Evolutionary conservation across 495 filamentous ascomycete species (phyloP), one percentile per base, ranked within the genome.

Genomic region (Daldinia loculata): DNA sequence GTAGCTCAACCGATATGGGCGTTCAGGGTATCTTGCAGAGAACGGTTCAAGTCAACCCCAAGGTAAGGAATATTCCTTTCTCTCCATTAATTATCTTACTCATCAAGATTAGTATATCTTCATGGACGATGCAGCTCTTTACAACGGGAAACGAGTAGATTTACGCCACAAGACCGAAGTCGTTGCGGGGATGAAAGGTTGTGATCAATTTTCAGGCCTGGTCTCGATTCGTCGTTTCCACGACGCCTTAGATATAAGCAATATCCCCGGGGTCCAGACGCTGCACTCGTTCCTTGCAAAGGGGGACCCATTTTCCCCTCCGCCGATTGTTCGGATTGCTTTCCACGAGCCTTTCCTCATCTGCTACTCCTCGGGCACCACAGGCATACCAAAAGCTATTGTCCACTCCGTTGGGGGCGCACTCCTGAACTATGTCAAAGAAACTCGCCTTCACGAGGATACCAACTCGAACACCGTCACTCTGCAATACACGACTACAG

Each of bases 1-100:
- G 86, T 52, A 88, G 85, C 51, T 91, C 89, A 27, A 94, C 92
- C 1, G 92, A 95, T 81, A 94, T 92, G 85, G 91, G 91, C 0
- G 87, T 88, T 36, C 89, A 89, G 71, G 92, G 92, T 0, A 87
- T 95, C 9, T 74, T 95, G 69, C 90, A 94, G 77, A 82, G 92
- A 26, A 78, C 92, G 58, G 77, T 88, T 51, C 91, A 94, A 80
- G 86, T 94, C 41, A 82, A 89, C 74, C 92, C 91, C 34, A 84
- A 84, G 76, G 79, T 82, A 67, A 30, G 71, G 19, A 5, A 14
- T 6, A 22, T 27, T 19, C 14, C 9, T 0, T 19, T 32, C 51
- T 41, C 6, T 63, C 30, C n/a, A 17, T 14, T 51, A 17, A 39
- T 22, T 57, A 19, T 19, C 41, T 32, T 53, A 45, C 60, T 72